phyloP scores from a whole-genome alignment of 164 flowering plant species.

The Houttuynia cordata region DNA sequence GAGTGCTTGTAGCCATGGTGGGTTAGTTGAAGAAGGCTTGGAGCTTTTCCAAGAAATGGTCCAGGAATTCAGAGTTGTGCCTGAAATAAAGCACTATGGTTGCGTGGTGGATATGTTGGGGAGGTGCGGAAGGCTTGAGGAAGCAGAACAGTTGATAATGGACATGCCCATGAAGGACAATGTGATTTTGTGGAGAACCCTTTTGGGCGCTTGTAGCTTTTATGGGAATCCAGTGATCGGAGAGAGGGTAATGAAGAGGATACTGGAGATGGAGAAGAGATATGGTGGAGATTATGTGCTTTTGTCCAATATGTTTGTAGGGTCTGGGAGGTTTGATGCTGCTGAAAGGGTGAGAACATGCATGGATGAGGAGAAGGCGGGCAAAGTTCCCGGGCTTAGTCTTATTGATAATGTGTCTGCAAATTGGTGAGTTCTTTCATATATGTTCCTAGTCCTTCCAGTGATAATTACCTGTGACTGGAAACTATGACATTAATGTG shows the following conservation, averaged over 20 bases:
- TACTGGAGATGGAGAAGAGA: constrained; percentile 10
- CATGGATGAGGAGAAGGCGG: constrained; percentile 12
- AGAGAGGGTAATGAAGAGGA: constrained; percentile 9
- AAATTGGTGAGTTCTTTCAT: too few relatives aligned
- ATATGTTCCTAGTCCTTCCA: background rate
- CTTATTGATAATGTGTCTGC: constrained; percentile 11
- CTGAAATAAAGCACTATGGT: constrained; percentile 17
- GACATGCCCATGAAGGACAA: constrained; percentile 11
- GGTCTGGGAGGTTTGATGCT: constrained; percentile 18
- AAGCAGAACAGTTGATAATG: constrained; percentile 14
- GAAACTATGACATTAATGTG: too few relatives aligned
- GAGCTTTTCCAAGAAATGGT: constrained; percentile 12
- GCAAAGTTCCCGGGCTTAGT: constrained; percentile 14
- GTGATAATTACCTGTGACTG: too few relatives aligned
- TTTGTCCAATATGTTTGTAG: constrained; percentile 15
- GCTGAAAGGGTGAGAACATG: constrained; percentile 11
- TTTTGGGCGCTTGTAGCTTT: constrained; percentile 18
- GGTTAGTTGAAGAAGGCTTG: constrained; percentile 17
- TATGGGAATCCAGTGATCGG: constrained; percentile 18
- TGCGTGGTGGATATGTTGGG: constrained; percentile 23
- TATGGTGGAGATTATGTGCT: constrained; percentile 18
- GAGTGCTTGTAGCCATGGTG: constrained; percentile 24
- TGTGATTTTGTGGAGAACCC: constrained; percentile 19
- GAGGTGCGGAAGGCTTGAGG: constrained; percentile 18
- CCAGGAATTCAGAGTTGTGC: constrained; percentile 7